Conservation (phyloP, 2,329 filamentous ascomycete species). For the Helicocarpus griseus region DNA sequence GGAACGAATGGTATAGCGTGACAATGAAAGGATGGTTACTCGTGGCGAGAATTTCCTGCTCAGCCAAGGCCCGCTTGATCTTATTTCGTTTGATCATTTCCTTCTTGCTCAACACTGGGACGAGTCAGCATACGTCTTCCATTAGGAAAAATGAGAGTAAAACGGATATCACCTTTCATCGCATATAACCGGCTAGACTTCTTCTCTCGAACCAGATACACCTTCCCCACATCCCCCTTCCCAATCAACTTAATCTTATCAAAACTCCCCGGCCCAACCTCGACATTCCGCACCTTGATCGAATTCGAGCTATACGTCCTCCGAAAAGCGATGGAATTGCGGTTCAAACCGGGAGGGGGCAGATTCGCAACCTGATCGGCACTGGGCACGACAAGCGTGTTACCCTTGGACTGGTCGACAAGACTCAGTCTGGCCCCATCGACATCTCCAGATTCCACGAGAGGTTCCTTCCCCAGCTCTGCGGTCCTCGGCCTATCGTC, state of each 20-base stretch:
- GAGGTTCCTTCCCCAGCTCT: conserved; percentile 74
- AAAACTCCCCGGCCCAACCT: conserved; percentile 89
- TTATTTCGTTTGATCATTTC: conserved; percentile 99
- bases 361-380: conserved; percentile 15
- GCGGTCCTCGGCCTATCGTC: conserved; percentile 70
- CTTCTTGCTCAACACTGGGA: conserved; percentile 88
- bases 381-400: conserved; percentile 22
- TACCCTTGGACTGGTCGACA: conserved; percentile 36
- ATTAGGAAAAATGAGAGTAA: not conserved
- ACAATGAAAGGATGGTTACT: conserved; percentile 99
- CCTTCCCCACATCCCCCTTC: conserved; percentile 97
- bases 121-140: conserved; percentile 5
- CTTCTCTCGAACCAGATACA: conserved; percentile 95
- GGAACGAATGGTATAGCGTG: conserved; percentile 96
- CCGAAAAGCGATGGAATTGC: conserved; percentile 64
- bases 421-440: conserved; percentile 45
- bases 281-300: conserved; percentile 95
- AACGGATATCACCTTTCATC: conserved; percentile 72
- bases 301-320: conserved; percentile 98
- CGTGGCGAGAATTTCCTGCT: conserved; percentile 95
- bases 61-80: conserved; percentile 94
- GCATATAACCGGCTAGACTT: conserved; percentile 92
- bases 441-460: conserved; percentile 50
- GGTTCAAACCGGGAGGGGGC: conserved; percentile 56
- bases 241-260: conserved; percentile 99